These are phyloP conservation scores for Simplicillium aogashimaense DNA, from an alignment of 2,329 filamentous ascomycete genomes.

Conservation along the genomic window DNA sequence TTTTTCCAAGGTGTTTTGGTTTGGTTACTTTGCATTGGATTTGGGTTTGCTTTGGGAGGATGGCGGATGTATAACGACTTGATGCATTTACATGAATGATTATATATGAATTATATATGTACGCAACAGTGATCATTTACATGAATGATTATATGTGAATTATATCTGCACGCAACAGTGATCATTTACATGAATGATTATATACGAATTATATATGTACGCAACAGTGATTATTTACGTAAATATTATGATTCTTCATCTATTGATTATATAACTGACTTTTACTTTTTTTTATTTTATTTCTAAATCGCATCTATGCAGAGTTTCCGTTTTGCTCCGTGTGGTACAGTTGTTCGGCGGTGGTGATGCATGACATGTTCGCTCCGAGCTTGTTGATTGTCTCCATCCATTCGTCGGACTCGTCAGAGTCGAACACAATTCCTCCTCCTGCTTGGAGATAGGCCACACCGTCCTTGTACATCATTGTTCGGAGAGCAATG, in stretches of 20 bases:
- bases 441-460: conserved; percentile 87
- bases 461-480: conserved; percentile 81
- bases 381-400: conserved; percentile 88
- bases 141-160: background rate
- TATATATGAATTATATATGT: conserved; percentile 1
- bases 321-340: conserved; percentile 19
- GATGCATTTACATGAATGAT: background rate
- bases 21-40: background rate
- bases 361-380: conserved; percentile 80
- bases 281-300: background rate
- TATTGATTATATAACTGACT: background rate
- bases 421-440: conserved; percentile 90
- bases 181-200: background rate
- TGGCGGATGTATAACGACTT: too few relatives aligned
- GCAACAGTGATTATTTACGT: background rate
- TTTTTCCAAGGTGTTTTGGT: background rate
- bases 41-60: background rate
- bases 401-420: conserved; percentile 89
- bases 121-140: background rate
- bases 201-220: conserved; percentile 1
- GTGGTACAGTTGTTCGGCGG: conserved; percentile 61
- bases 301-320: background rate
- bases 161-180: background rate
- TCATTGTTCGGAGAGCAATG: conserved; percentile 79
- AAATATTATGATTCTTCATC: too few relatives aligned